phyloP scores from a whole-genome alignment of 116 monocot species.

The Thalassia testudinum region DNA sequence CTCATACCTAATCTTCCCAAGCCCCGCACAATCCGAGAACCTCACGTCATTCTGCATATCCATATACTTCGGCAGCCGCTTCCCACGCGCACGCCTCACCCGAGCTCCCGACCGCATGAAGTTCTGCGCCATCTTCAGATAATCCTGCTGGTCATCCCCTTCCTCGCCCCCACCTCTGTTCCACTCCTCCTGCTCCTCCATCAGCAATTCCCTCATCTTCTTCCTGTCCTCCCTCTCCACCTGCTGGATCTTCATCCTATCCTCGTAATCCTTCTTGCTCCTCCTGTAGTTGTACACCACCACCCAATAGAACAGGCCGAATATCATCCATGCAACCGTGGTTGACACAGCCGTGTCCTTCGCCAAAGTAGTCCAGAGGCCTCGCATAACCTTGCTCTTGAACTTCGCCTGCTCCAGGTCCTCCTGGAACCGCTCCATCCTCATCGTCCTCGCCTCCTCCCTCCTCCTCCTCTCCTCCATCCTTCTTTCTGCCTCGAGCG shows the following conservation, averaged over 20 bases:
- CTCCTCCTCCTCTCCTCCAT: constrained; percentile 35
- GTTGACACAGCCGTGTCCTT: constrained; percentile 43
- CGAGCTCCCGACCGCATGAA: constrained; percentile 87
- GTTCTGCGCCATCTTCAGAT: constrained; percentile 62
- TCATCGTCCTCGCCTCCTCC: constrained; percentile 29
- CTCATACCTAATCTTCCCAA: constrained; percentile 79
- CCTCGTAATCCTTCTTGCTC: constrained; percentile 77
- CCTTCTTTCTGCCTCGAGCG: constrained; percentile 36
- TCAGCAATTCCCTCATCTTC: constrained; percentile 62
- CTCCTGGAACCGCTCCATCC: constrained; percentile 34
- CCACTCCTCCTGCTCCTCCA: constrained; percentile 31
- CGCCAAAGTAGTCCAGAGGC: constrained; percentile 45
- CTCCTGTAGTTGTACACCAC: constrained; percentile 70
- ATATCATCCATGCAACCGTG: constrained; percentile 39
- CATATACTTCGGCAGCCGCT: constrained; percentile 51
- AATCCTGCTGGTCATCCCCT: constrained; percentile 38
- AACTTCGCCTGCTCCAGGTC: constrained; percentile 41
- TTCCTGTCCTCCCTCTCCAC: constrained; percentile 73
- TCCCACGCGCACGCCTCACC: constrained; percentile 39
- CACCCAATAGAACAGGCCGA: constrained; percentile 55
- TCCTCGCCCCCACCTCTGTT: constrained; percentile 32
- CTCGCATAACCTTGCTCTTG: constrained; percentile 42
- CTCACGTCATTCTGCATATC: constrained; percentile 67
- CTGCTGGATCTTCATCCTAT: constrained; percentile 77
- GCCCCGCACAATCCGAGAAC: constrained; percentile 76